A percentile compares a stretch with the other conserved stretches of the same genome.
These are phyloP conservation scores for Favolaschia claudopus DNA, from an alignment of 768 basidiomycete species.

Conservation along the genomic window DNA sequence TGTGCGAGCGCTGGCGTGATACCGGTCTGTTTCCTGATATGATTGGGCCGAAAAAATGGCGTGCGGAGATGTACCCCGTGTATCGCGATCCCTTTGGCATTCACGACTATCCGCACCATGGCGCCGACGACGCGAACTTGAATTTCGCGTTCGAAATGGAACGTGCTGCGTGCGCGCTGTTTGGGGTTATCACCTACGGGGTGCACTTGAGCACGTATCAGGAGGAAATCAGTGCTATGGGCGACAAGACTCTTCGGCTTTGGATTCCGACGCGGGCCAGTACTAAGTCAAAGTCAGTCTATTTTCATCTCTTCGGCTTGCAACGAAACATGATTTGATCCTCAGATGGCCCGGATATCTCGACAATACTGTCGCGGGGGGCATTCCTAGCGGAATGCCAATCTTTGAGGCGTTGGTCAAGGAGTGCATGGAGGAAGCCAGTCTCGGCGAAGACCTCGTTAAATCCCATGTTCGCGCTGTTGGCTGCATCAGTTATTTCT, in stretches of 20 bases:
- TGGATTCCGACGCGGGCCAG: conserved; percentile 90
- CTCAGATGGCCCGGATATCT: conserved; percentile 82
- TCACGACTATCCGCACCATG: conserved; percentile 54
- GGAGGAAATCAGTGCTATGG: conserved; percentile 41
- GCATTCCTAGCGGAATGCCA: conserved; percentile 82
- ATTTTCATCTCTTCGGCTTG: background rate
- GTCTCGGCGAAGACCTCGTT: conserved; percentile 72
- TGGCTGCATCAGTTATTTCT: conserved; percentile 86
- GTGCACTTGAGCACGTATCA: conserved; percentile 88
- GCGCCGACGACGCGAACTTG: conserved; percentile 36
- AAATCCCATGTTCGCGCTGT: conserved; percentile 61
- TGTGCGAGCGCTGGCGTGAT: conserved; percentile 83
- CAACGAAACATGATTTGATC: background rate
- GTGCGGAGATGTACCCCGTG: conserved; percentile 83
- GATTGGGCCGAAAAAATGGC: conserved; percentile 83
- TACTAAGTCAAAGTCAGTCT: conserved; percentile 87
- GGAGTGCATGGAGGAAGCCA: conserved; percentile 95
- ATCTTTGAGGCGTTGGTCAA: conserved; percentile 82
- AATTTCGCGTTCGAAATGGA: conserved; percentile 92
- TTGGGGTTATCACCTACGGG: conserved; percentile 91
- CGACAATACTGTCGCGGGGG: conserved; percentile 93
- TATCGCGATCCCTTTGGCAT: conserved; percentile 74
- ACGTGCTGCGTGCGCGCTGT: conserved; percentile 85
- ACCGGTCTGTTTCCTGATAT: conserved; percentile 64
- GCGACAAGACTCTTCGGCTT: conserved; percentile 56